These are phyloP conservation scores for Termitomyces sp. DNA, from an alignment of 768 basidiomycete species.

Conservation along the genomic window DNA sequence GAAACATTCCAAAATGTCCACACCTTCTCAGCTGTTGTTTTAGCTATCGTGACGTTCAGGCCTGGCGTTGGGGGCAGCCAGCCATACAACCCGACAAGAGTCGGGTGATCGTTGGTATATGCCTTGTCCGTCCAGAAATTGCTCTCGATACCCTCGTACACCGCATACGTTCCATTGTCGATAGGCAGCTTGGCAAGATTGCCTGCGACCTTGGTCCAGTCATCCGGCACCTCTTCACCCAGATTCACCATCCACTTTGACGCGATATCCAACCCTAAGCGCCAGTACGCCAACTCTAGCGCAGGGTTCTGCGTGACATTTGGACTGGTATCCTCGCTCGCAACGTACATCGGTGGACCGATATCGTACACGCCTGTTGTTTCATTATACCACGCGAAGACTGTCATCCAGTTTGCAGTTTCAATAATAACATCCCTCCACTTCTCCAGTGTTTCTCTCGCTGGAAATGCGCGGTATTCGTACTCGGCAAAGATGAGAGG, in stretches of 20 bases:
- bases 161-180: conserved; percentile 49
- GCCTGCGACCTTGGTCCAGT: conserved; percentile 44
- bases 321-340: conserved; percentile 56
- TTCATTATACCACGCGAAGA: conserved; percentile 51
- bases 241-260: conserved; percentile 46
- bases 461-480: conserved; percentile 49
- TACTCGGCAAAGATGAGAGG: conserved; percentile 58
- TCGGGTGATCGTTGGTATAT: conserved; percentile 58
- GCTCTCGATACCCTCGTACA: conserved; percentile 53
- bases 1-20: conserved; percentile 55
- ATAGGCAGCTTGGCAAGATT: conserved; percentile 51
- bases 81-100: conserved; percentile 53
- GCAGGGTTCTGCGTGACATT: conserved; percentile 55
- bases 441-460: conserved; percentile 39
- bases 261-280: conserved; percentile 47
- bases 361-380: conserved; percentile 50
- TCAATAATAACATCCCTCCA: conserved; percentile 51
- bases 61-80: conserved; percentile 55
- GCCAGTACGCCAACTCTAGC: conserved; percentile 61
- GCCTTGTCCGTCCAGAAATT: conserved; percentile 51
- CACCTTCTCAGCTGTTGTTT: conserved; percentile 50
- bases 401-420: conserved; percentile 62
- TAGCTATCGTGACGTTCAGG: conserved; percentile 45
- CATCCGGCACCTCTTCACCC: conserved; percentile 36
- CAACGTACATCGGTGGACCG: conserved; percentile 58